These are phyloP conservation scores for Citrus glauca DNA, from an alignment of 345 rosid species.

Conservation along the genomic window DNA sequence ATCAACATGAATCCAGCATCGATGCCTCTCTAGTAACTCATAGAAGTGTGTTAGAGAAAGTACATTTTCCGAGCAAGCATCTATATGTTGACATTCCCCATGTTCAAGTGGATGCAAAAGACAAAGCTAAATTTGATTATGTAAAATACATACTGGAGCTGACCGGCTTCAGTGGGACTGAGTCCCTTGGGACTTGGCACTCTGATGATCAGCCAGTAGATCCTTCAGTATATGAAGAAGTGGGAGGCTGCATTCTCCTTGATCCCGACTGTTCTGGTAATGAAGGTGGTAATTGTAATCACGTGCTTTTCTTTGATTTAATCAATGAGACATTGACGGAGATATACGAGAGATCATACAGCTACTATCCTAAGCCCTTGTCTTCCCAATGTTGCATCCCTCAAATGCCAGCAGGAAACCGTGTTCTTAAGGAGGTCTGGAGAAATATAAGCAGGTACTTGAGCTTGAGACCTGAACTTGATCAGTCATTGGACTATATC, in stretches of 20 bases:
- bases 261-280: conserved; percentile 41
- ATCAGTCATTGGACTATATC: conserved; percentile 41
- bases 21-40: neutral
- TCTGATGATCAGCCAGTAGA: conserved; percentile 60
- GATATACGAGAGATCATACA: conserved; percentile 52
- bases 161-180: conserved; percentile 58
- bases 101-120: conserved; percentile 39
- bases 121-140: conserved; percentile 45
- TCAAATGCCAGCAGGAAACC: conserved; percentile 55
- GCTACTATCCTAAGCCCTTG: conserved; percentile 50
- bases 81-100: conserved; percentile 7
- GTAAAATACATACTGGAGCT: conserved; percentile 67
- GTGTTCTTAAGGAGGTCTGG: conserved; percentile 75
- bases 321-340: conserved; percentile 69
- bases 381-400: conserved; percentile 45
- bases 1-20: conserved; percentile 10
- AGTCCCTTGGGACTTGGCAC: conserved; percentile 58
- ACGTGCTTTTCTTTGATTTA: conserved; percentile 51
- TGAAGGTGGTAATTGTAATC: conserved; percentile 39
- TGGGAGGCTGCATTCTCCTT: conserved; percentile 39
- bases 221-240: conserved; percentile 51
- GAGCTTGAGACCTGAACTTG: conserved; percentile 27
- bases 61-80: conserved; percentile 6
- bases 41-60: neutral
- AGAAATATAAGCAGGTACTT: conserved; percentile 47